Base-by-base conservation (phyloP, 1,139 yeast species). In the Magnusiomyces ingens region DNA sequence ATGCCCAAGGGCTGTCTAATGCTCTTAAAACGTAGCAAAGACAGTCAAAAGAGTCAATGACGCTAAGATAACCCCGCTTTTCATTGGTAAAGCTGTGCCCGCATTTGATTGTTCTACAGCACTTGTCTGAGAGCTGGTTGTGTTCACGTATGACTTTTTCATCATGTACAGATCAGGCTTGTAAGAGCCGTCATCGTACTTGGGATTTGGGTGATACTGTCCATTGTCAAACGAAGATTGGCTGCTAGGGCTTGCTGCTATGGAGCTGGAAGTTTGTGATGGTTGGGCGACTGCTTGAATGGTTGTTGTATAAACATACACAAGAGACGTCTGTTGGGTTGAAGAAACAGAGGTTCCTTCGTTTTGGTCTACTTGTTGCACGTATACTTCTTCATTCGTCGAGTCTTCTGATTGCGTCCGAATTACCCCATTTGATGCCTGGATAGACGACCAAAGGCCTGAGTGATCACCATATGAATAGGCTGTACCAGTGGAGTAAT, bases 401-500 rank as follows among this genome's bases (percentile, higher is more conserved):
- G 51, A 41, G 21, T 32, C 36, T 18, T 46, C 38, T 3, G 38
- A 48, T 68, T 90, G 79, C 15, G 89, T 93, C 62, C 81, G 76
- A 47, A 87, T 75, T 53, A 71, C 66, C 55, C 95, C 95, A 62
- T 75, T 79, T 37, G 73, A 70, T 35, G 94, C 82, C 40, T 75
- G 66, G 58, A 89, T 86, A 2, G 91, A 83, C 48, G 75, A 67
- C 88, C 88, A 84, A 40, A 69, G 63, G 36, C 96, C 96, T 19
- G 83, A 67, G 48, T 74, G 72, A 64, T 82, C 93, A 48, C 76
- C 67, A 68, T 88, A 89, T 47, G 73, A 65, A 68, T 90, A 89
- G 57, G 77, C 76, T 1, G 76, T 64, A 45, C 97, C 96, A 17
- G 88, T 76, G 2, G 96, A 88, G 68, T 89, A 90, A 68, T 90